A percentile compares a stretch with the other conserved stretches of the same genome.
Conservation (phyloP, 2,329 filamentous ascomycete species). For the Verticillium albo-atrum region DNA sequence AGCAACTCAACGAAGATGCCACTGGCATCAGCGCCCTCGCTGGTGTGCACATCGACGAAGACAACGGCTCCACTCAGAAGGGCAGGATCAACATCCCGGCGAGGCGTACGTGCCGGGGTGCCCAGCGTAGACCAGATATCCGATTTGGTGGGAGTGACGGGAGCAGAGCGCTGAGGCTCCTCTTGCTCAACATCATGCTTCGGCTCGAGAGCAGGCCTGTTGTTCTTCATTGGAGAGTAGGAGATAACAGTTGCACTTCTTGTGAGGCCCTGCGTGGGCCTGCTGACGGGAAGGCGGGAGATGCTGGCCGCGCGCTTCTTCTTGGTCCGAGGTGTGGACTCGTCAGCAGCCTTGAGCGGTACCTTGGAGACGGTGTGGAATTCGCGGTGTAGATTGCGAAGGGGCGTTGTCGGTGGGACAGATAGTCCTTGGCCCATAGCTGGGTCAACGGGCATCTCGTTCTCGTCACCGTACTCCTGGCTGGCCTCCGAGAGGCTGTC, state of each 20-base stretch:
- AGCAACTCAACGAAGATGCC: conserved; percentile 78
- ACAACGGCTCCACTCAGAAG: conserved; percentile 69
- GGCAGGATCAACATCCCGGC: conserved; percentile 44
- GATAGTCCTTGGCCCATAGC: conserved; percentile 25
- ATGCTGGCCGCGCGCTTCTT: conserved; percentile 49
- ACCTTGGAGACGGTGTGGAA: conserved; percentile 75
- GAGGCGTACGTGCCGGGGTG: conserved; percentile 53
- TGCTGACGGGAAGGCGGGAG: conserved; percentile 39
- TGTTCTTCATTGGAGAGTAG: conserved; percentile 46
- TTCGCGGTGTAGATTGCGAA: conserved; percentile 45
- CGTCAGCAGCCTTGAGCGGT: conserved; percentile 64
- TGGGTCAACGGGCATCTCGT: conserved; percentile 52
- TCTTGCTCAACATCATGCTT: conserved; percentile 19
- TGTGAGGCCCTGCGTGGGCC: conserved; percentile 33
- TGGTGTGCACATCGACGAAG: conserved; percentile 79
- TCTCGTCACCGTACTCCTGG: conserved; percentile 65
- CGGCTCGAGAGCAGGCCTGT: conserved; percentile 6
- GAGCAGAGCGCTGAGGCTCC: conserved; percentile 19
- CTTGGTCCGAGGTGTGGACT: conserved; percentile 44
- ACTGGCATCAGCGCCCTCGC: conserved; percentile 75
- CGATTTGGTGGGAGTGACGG: conserved; percentile 42
- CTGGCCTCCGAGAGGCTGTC: conserved; percentile 55
- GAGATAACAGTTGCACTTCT: conserved; percentile 50
- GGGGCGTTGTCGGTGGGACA: conserved; percentile 50
- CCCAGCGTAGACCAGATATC: conserved; percentile 50